These are phyloP conservation scores for Colletotrichum cuscutae DNA, from an alignment of 2,329 filamentous ascomycete species.

Conservation along the genomic window DNA sequence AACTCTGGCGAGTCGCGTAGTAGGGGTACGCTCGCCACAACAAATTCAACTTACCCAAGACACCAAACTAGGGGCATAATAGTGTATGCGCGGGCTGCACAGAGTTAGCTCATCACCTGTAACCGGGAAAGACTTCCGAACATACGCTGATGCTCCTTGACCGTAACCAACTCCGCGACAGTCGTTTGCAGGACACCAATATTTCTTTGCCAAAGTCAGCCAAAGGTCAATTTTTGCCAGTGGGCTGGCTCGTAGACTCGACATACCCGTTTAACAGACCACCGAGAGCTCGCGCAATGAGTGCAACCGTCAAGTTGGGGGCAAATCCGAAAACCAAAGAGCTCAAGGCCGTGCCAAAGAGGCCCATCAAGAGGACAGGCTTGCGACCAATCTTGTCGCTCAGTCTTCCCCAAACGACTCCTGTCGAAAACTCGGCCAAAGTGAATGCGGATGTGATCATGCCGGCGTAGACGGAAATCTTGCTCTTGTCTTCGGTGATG, in stretches of 20 bases:
- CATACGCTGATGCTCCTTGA: slow-evolving; percentile 91
- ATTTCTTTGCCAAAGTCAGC: slow-evolving; percentile 67
- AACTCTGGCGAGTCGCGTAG: slow-evolving; percentile 10
- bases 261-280: slow-evolving; percentile 91
- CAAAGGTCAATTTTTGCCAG: background rate
- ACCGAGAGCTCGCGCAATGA: slow-evolving; percentile 88
- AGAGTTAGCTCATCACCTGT: slow-evolving; percentile 40
- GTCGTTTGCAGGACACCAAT: slow-evolving; percentile 96
- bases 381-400: slow-evolving; percentile 95
- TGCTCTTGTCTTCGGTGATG: slow-evolving; percentile 79
- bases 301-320: slow-evolving; percentile 80
- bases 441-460: slow-evolving; percentile 98
- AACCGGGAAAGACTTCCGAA: slow-evolving; percentile 34
- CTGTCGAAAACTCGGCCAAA: slow-evolving; percentile 92
- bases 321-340: slow-evolving; percentile 95
- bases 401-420: slow-evolving; percentile 90
- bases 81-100: slow-evolving; percentile 85
- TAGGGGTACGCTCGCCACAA: background rate
- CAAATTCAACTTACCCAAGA: slow-evolving; percentile 72
- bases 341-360: slow-evolving; percentile 90
- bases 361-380: slow-evolving; percentile 88
- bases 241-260: background rate
- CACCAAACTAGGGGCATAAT: slow-evolving; percentile 99
- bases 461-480: slow-evolving; percentile 92
- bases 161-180: slow-evolving; percentile 91